Conservation (phyloP, 2,329 filamentous ascomycete species). For the Scedosporium minutisporum region DNA sequence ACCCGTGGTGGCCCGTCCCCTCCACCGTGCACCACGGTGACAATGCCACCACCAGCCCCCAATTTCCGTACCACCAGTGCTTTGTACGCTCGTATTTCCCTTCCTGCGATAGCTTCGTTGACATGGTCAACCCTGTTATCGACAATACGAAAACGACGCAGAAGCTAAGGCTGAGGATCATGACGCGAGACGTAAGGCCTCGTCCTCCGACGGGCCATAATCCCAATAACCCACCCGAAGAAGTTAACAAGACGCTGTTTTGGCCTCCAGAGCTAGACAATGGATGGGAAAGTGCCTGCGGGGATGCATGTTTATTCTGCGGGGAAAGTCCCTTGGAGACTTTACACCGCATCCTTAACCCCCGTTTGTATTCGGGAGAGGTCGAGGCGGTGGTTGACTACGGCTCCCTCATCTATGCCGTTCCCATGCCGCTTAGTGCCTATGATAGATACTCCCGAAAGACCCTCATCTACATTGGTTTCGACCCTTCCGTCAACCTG, state of each 20-base stretch:
- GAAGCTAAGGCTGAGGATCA: neutral
- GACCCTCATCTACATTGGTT: constrained; percentile 31
- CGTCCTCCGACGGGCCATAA: neutral
- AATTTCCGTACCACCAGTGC: constrained; percentile 43
- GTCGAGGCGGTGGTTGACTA: constrained; percentile 36
- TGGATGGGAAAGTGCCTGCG: neutral
- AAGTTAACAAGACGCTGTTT: neutral
- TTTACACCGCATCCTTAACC: constrained; percentile 27
- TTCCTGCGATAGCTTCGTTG: constrained; percentile 44
- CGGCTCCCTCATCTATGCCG: constrained; percentile 35
- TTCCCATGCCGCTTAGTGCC: constrained; percentile 13
- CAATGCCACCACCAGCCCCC: constrained; percentile 25
- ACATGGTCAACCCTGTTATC: constrained; percentile 44
- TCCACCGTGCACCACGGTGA: constrained; percentile 39
- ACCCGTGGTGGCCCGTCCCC: constrained; percentile 19
- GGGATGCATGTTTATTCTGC: constrained; percentile 9
- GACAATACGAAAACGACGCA: neutral
- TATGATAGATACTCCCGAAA: constrained; percentile 10
- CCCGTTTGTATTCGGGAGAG: constrained; percentile 22
- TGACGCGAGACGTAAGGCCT: neutral
- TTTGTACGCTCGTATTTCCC: constrained; percentile 46
- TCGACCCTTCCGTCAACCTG: constrained; percentile 29
- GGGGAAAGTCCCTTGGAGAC: neutral
- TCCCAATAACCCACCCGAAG: neutral
- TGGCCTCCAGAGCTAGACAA: constrained; percentile 4